phyloP scores from a whole-genome alignment of 352 stramenopile genomes.

The Globisporangium emineosum region DNA sequence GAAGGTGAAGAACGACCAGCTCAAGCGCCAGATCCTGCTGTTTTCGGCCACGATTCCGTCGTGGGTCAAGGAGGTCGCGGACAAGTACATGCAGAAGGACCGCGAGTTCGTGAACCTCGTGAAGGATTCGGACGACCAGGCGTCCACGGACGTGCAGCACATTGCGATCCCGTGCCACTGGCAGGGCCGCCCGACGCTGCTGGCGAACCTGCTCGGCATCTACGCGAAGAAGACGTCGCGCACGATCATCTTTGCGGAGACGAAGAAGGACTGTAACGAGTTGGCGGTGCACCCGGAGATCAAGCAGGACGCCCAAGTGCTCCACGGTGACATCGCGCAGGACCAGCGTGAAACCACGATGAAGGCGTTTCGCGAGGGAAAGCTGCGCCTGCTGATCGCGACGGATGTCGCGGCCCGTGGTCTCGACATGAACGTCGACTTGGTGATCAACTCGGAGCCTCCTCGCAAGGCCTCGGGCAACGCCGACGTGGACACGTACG shows the following conservation, averaged over 20 bases:
- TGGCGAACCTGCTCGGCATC: constrained; percentile 75
- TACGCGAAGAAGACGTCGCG: constrained; percentile 87
- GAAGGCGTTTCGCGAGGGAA: constrained; percentile 94
- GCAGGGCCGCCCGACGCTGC: constrained; percentile 74
- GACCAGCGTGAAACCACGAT: constrained; percentile 97
- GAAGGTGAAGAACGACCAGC: constrained; percentile 52
- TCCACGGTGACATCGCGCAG: constrained; percentile 97
- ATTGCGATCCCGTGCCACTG: constrained; percentile 92
- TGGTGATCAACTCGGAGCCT: constrained; percentile 96
- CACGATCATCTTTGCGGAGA: constrained; percentile 94
- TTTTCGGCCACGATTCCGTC: constrained; percentile 94
- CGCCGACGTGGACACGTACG: constrained; percentile 96
- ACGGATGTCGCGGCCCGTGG: constrained; percentile 96
- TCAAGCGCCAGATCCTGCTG: constrained; percentile 81
- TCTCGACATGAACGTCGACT: constrained; percentile 96
- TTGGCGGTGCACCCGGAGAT: constrained; percentile 87
- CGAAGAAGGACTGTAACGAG: constrained; percentile 95
- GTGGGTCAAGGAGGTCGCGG: constrained; percentile 90
- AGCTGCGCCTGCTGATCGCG: constrained; percentile 94
- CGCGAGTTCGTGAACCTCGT: constrained; percentile 91
- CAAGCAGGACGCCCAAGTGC: constrained; percentile 83
- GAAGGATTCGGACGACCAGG: constrained; percentile 85
- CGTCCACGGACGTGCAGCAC: constrained; percentile 90
- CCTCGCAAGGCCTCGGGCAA: constrained; percentile 74
- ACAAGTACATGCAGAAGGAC: constrained; percentile 90